Conservation (phyloP, 768 basidiomycete species). For the Boletus reticulatus region DNA sequence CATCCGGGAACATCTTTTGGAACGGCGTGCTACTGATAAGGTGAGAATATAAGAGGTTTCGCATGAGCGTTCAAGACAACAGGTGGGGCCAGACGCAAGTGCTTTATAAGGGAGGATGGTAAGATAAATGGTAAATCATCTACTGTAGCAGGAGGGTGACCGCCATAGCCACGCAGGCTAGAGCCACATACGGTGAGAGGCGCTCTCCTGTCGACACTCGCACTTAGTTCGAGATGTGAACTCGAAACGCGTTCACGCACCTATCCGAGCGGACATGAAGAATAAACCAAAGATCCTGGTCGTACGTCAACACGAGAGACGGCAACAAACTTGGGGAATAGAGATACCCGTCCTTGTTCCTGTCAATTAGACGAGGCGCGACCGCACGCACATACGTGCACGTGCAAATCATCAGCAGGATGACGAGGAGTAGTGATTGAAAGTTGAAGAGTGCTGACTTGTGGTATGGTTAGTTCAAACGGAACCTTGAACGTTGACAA, state of each 20-base stretch:
- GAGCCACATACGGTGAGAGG: constrained; percentile 90
- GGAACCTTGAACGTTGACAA: neutral
- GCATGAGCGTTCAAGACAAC: too few relatives aligned
- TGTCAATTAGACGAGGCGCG: constrained; percentile 85
- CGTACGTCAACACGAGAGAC: neutral
- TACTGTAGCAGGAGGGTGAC: constrained; percentile 58
- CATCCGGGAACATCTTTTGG: too few relatives aligned
- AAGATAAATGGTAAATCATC: constrained; percentile 3
- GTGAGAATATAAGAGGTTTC: neutral
- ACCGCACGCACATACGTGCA: constrained; percentile 94
- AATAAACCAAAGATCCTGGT: constrained; percentile 85
- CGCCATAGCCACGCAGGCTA: constrained; percentile 94
- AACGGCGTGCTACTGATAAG: too few relatives aligned
- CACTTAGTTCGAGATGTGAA: too few relatives aligned
- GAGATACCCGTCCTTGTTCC: constrained; percentile 89
- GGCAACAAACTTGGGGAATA: neutral
- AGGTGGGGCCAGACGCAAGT: too few relatives aligned
- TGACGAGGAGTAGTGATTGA: constrained; percentile 89
- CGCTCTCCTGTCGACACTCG: constrained; percentile 70
- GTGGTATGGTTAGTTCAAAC: neutral
- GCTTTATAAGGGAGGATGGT: neutral
- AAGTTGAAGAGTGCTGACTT: constrained; percentile 98
- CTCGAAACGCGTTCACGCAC: constrained; percentile 41
- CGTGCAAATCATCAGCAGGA: constrained; percentile 93
- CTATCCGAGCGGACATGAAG: constrained; percentile 96